Evolutionary conservation across 2,329 filamentous ascomycete genomes (phyloP).

Genomic region (Neurospora crassa): DNA sequence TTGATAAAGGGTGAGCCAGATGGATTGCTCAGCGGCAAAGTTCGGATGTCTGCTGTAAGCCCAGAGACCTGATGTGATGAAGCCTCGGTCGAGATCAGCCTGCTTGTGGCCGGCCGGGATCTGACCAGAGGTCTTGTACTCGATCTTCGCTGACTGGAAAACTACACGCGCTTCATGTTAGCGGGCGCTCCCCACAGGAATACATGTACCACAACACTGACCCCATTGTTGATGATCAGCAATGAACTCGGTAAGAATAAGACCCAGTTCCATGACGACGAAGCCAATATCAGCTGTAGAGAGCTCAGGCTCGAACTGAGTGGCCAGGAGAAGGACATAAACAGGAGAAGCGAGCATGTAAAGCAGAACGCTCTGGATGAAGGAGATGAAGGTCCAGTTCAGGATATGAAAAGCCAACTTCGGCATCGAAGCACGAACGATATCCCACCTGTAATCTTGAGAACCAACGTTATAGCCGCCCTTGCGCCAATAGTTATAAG

Average conservation of each 20-base stretch:
- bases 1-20: conserved; percentile 83
- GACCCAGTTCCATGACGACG: conserved; percentile 33
- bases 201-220: conserved; percentile 27
- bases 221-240: conserved; percentile 92
- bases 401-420: conserved; percentile 67
- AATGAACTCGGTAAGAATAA: conserved; percentile 62
- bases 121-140: conserved; percentile 65
- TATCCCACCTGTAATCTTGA: conserved; percentile 87
- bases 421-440: conserved; percentile 58
- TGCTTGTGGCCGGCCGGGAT: conserved; percentile 55
- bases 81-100: conserved; percentile 80
- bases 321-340: conserved; percentile 70
- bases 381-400: conserved; percentile 82
- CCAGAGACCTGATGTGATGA: conserved; percentile 77
- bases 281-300: conserved; percentile 39
- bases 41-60: conserved; percentile 87
- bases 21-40: conserved; percentile 81
- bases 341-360: conserved; percentile 65
- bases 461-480: conserved; percentile 78
- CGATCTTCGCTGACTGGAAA: conserved; percentile 71
- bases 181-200: not conserved
- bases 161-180: conserved; percentile 30
- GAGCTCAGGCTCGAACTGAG: conserved; percentile 47
- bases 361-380: conserved; percentile 73
- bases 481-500: conserved; percentile 94